phyloP scores from a whole-genome alignment of 164 flowering plant genomes.

The Magnolia changhungtana region DNA sequence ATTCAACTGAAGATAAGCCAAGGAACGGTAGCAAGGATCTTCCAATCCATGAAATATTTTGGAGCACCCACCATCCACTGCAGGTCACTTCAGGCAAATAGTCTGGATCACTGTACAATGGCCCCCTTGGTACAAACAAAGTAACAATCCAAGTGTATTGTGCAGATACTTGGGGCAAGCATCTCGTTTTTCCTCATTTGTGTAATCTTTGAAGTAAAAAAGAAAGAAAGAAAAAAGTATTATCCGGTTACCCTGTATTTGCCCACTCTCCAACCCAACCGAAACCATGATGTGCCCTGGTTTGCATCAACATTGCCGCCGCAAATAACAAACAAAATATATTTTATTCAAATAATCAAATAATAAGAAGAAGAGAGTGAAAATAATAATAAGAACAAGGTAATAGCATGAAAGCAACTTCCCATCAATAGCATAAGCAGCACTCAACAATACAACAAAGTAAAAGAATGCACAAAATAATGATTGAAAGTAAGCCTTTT shows the following conservation, averaged over 20 bases:
- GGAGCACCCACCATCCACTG: too few relatives aligned
- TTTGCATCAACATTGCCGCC: slow-evolving; percentile 7
- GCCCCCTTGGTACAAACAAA: too few relatives aligned
- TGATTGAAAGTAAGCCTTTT: slow-evolving; percentile 2
- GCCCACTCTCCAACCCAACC: slow-evolving; percentile 99
- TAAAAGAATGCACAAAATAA: neutral
- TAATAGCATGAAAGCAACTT: neutral
- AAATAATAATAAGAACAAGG: neutral
- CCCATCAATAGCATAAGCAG: neutral
- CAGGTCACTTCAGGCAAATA: too few relatives aligned
- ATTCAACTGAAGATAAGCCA: too few relatives aligned
- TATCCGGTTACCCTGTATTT: slow-evolving; percentile 68
- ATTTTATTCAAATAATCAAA: neutral
- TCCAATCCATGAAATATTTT: too few relatives aligned
- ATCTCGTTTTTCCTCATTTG: neutral
- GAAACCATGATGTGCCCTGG: slow-evolving; percentile 96
- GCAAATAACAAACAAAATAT: neutral
- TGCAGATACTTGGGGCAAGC: neutral
- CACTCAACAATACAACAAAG: neutral
- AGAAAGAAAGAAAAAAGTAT: neutral
- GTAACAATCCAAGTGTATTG: too few relatives aligned
- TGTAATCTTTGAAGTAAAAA: too few relatives aligned
- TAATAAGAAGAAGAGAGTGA: neutral
- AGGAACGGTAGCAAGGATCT: too few relatives aligned
- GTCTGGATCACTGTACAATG: too few relatives aligned